Evolutionary conservation across 2,329 filamentous ascomycete species (phyloP), one percentile per base, ranked within the genome.

Genomic region (Aplosporella prunicola): DNA sequence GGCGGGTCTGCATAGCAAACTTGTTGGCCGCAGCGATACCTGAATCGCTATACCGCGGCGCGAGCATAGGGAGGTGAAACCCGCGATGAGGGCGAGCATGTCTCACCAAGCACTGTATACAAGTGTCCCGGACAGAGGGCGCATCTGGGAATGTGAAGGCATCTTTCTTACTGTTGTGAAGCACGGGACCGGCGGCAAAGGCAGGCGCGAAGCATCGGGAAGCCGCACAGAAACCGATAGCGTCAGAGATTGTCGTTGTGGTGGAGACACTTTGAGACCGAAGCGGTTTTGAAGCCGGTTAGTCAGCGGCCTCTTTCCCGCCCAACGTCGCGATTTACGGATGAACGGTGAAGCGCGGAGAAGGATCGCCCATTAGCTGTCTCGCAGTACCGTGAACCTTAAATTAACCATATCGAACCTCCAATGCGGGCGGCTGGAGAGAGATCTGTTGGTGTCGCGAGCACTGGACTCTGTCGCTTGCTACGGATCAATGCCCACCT

Each of bases 61-160:
- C 47, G 52, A 16, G 40, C 51, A 51, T 54, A 46, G 50, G 52
- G 51, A 23, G 20, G 54, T 60, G 58, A 61, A 61, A 61, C 58
- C 46, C 41, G 49, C 46, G 49, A 56, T 60, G 56, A 60, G 52
- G 57, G 56, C 50, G 50, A 45, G 46, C 46, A 46, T 50, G 58
- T 61, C 56, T 59, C 58, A 61, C 47, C 47, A 48, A 45, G 46
- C 34, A 45, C 48, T 43, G 40, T 46, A 48, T 44, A 29, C n/a
- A n/a, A n/a, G n/a, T n/a, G n/a, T n/a, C n/a, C n/a, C n/a, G n/a
- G n/a, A n/a, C 9, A 9, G 23, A 25, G n/a, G 23, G 9, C n/a
- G n/a, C 23, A 9, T 25, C n/a, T 25, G 23, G 23, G 9, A 9
- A 9, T 9, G n/a, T 9, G 9, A 9, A 9, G 23, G 23, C n/a